Percentiles rank a stretch among this genome's conserved stretches.
These are phyloP conservation scores for Cornus controversa DNA, from an alignment of 148 eudicot genomes.

Conservation along the genomic window DNA sequence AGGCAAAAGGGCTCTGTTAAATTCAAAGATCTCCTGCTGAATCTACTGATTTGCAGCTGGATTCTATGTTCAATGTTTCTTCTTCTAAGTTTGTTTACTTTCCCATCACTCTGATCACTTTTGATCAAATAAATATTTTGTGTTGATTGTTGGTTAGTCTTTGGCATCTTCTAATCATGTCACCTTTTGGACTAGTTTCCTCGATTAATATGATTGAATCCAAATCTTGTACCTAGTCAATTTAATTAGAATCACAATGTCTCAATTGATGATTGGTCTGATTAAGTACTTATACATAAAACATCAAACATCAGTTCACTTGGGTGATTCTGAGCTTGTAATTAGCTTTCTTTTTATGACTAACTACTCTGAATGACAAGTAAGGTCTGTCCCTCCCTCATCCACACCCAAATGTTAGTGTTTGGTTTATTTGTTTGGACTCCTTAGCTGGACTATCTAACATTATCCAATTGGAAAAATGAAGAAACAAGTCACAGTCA, in stretches of 20 bases:
- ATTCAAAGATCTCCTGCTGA: no score
- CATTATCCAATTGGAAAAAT: no score
- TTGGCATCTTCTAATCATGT: not conserved
- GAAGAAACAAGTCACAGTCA: no score
- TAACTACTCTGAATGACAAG: no score
- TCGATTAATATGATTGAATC: not conserved
- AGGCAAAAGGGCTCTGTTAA: not conserved
- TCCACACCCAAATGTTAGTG: no score
- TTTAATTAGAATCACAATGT: not conserved
- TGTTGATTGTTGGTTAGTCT: not conserved
- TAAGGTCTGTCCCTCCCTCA: no score
- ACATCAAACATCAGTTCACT: not conserved
- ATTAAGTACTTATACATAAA: not conserved
- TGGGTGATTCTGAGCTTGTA: not conserved
- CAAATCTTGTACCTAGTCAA: not conserved
- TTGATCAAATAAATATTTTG: not conserved
- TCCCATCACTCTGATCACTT: not conserved
- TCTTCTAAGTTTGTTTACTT: not conserved
- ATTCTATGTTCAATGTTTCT: no score
- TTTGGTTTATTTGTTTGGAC: no score
- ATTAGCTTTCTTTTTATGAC: no score
- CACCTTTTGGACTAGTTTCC: not conserved
- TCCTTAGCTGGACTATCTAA: no score
- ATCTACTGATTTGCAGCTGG: not conserved
- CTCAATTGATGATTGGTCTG: no score